Evolutionary conservation across 108 stramenopile genomes (phyloP).

Genomic region (Cylindrotheca closterium): DNA sequence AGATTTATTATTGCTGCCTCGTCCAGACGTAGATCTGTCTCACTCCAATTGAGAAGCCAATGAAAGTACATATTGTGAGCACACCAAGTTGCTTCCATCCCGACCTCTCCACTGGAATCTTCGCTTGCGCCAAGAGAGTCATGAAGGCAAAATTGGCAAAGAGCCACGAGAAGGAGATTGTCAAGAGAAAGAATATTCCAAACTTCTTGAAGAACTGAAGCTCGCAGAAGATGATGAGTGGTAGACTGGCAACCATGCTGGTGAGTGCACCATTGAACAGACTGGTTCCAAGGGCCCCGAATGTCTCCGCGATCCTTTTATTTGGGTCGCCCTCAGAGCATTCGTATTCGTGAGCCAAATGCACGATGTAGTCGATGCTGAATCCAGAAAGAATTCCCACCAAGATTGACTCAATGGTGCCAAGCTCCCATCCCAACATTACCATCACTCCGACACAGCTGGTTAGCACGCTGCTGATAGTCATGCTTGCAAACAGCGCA

Average conservation of each 20-base stretch:
- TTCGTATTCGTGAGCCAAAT: conserved; percentile 42
- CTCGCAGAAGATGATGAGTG: conserved; percentile 53
- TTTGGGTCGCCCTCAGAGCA: conserved; percentile 1
- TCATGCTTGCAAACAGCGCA: conserved; percentile 46
- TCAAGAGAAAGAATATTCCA: conserved; percentile 49
- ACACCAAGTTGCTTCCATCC: too few species aligned
- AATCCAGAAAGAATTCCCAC: conserved; percentile 51
- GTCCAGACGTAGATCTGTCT: too few species aligned
- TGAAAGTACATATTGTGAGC: too few species aligned
- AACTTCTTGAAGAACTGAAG: conserved; percentile 57
- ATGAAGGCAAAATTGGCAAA: conserved; percentile 60
- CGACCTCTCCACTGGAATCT: conserved; percentile 37
- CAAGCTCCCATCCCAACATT: conserved; percentile 41
- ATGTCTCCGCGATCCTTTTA: conserved; percentile 41
- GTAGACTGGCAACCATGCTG: conserved; percentile 44
- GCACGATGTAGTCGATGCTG: conserved; percentile 42
- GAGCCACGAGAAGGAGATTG: conserved; percentile 44
- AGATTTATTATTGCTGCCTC: too few species aligned
- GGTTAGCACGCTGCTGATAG: conserved; percentile 43
- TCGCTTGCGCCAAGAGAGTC: conserved; percentile 40
- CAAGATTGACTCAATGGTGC: conserved; percentile 41
- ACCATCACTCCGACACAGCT: conserved; percentile 44
- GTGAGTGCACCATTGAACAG: conserved; percentile 62
- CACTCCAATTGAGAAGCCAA: too few species aligned
- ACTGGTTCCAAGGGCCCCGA: conserved; percentile 52